These are phyloP conservation scores for Aspergillus japonicus DNA, from an alignment of 2,329 filamentous ascomycete species.

Conservation along the genomic window DNA sequence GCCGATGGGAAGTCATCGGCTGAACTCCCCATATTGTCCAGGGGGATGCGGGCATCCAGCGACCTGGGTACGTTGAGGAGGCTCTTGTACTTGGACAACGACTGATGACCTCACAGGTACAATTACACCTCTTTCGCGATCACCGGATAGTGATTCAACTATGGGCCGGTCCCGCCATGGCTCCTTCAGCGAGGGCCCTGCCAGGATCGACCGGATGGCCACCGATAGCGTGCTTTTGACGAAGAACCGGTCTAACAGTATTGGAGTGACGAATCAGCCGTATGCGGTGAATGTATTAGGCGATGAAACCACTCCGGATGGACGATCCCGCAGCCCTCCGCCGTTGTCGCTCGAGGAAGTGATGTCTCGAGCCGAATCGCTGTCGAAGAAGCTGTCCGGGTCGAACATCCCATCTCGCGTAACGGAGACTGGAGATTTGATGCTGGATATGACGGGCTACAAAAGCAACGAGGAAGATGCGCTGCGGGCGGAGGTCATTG, in stretches of 20 bases:
- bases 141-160: slow-evolving; percentile 32
- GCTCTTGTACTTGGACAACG: background rate
- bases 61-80: slow-evolving; percentile 41
- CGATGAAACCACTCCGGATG: slow-evolving; percentile 20
- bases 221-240: slow-evolving; percentile 56
- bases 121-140: slow-evolving; percentile 42
- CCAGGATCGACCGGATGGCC: slow-evolving; percentile 48
- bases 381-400: slow-evolving; percentile 82
- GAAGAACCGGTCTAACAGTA: slow-evolving; percentile 31
- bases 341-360: slow-evolving; percentile 71
- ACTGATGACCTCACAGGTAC: slow-evolving; percentile 30
- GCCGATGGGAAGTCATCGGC: slow-evolving; percentile 26
- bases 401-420: slow-evolving; percentile 92
- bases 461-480: slow-evolving; percentile 93
- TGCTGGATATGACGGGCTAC: slow-evolving; percentile 97
- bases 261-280: slow-evolving; percentile 14
- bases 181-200: slow-evolving; percentile 38
- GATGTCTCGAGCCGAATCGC: slow-evolving; percentile 74
- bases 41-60: slow-evolving; percentile 43
- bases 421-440: slow-evolving; percentile 89
- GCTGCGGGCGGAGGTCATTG: slow-evolving; percentile 86
- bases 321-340: slow-evolving; percentile 72
- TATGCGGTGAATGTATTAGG: slow-evolving; percentile 9
- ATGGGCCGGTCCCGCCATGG: slow-evolving; percentile 25
- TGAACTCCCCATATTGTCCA: slow-evolving; percentile 29